Evolutionary conservation across 176 grass and related monocot species (phyloP).

Genomic region (Bothriochloa decipiens): DNA sequence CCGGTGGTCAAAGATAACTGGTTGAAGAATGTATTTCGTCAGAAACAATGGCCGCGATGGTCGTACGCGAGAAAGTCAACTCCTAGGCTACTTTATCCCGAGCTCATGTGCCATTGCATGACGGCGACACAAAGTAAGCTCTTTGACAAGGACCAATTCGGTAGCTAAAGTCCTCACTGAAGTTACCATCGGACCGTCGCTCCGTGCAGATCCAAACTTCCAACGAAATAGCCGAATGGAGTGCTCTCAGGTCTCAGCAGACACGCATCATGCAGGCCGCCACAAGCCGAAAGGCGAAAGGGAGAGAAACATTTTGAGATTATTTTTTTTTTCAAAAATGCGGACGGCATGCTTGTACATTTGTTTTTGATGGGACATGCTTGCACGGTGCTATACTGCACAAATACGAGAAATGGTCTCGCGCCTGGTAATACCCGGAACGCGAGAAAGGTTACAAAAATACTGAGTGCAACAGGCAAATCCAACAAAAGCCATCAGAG

Average conservation of each 20-base stretch:
- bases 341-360: not conserved
- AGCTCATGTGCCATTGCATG: not conserved
- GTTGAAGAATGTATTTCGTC: constrained; percentile 2
- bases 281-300: not conserved
- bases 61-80: constrained; percentile 24
- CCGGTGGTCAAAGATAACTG: constrained; percentile 19
- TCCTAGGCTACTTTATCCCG: not conserved
- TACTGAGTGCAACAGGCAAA: not conserved
- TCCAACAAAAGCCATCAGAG: not conserved
- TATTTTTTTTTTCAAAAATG: not conserved
- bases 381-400: not conserved
- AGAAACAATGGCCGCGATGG: not conserved
- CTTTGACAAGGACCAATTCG: no score
- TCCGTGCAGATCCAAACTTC: not conserved
- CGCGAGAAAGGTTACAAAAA: not conserved
- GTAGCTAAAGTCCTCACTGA: no score
- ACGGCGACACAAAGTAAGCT: not conserved
- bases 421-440: not conserved
- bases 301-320: not conserved
- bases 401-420: constrained; percentile 7
- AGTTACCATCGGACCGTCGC: no score
- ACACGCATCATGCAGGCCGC: no score
- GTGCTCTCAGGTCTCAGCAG: not conserved
- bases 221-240: no score
- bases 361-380: not conserved